These are phyloP conservation scores for Pythium dissotocum DNA, from an alignment of 352 stramenopile species.

Conservation along the genomic window DNA sequence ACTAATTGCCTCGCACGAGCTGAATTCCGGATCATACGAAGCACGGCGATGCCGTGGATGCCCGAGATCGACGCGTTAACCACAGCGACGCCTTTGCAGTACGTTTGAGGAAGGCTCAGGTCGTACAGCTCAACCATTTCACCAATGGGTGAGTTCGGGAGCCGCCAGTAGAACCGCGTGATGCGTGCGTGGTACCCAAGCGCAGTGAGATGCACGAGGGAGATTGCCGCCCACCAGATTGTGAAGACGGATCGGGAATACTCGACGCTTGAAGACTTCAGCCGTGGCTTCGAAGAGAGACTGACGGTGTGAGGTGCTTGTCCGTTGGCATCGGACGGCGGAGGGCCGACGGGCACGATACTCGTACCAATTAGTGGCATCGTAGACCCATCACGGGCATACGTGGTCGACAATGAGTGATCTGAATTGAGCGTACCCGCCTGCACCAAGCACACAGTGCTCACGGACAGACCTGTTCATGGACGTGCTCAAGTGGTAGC, in stretches of 20 bases:
- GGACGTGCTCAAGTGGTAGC: too few relatives aligned
- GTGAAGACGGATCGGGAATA: conserved; percentile 4
- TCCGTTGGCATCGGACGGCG: too few relatives aligned
- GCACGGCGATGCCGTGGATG: not conserved
- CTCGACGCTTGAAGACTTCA: not conserved
- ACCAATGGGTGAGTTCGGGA: not conserved
- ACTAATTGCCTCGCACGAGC: not conserved
- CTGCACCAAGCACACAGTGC: too few relatives aligned
- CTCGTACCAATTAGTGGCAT: too few relatives aligned
- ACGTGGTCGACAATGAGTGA: too few relatives aligned
- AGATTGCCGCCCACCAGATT: too few relatives aligned
- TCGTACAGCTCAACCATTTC: conserved; percentile 6
- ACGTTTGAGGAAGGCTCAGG: not conserved
- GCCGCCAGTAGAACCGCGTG: conserved; percentile 3
- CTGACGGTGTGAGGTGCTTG: too few relatives aligned
- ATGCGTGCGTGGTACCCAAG: conserved; percentile 8
- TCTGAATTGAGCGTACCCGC: too few relatives aligned
- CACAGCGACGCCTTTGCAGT: not conserved
- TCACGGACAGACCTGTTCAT: too few relatives aligned
- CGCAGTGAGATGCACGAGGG: conserved; percentile 33
- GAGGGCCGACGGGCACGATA: too few relatives aligned
- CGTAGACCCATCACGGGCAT: too few relatives aligned
- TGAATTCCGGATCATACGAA: conserved; percentile 9
- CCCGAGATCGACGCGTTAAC: not conserved
- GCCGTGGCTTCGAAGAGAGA: too few relatives aligned